Evolutionary conservation across 176 grass and related monocot genomes (phyloP), one percentile per base, ranked within the genome.

Genomic region (Hyparrhenia diplandra): DNA sequence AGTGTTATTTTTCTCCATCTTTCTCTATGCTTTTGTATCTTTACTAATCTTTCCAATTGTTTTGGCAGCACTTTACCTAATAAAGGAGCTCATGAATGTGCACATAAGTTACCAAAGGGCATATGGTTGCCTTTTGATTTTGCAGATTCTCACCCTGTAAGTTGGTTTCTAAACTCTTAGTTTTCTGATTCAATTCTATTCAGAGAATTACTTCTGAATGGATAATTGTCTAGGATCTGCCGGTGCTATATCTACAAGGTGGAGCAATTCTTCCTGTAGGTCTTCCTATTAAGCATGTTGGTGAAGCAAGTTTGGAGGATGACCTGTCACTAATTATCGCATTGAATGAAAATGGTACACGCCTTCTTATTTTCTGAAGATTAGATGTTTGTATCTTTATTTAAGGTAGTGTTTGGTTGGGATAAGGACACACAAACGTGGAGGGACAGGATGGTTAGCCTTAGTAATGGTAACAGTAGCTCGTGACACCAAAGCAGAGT

Each of bases 201-300:
- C 20, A 35, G 11, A 67, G 12, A 58, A 55, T 62, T 59, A 54
- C 58, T 54, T 80, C 54, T 42, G 39, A 68, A 68, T 57, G 18
- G 65, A 73, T 73, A 57, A 70, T 75, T 40, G 79, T 79, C 34
- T 82, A 98, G 95, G 95, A 98, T 89, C 62, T 98, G 20, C 95
- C 95, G 4, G 49, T 87, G 66, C 69, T 98, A 81, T 98, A 88
- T 80, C 84, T 98, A 81, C 77, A 35, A 82, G 95, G 95, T 85
- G 95, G 95, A 74, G 79, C 88, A 72, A 98, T 98, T 86, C 86
- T 98, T 89, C 90, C 95, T 78, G 82, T 91, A n/a, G 95, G 92
- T 24, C 88, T 23, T 75, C 92, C 92, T 68, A 68, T 94, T 71
- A 88, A 91, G 73, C 86, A 95, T 89, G 92, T 98, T 68, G 84